Conservation (phyloP, 352 stramenopile species). For the Globisporangium solare region DNA sequence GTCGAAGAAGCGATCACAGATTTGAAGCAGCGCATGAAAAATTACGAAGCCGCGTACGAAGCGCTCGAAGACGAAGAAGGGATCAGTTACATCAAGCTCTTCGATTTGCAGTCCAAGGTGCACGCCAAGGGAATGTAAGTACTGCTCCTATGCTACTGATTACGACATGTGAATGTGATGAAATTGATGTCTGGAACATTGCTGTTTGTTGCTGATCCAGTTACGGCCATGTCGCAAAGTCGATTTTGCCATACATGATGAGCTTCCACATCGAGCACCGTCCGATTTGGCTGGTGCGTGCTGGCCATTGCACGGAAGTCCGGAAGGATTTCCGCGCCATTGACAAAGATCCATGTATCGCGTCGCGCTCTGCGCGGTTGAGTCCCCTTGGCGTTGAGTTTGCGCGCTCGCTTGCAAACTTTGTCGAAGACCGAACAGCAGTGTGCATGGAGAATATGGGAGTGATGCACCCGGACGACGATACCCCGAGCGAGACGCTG, state of each 20-base stretch:
- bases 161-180: background rate
- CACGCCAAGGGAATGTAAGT: slow-evolving; percentile 81
- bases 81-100: slow-evolving; percentile 89
- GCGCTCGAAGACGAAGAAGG: slow-evolving; percentile 81
- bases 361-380: slow-evolving; percentile 71
- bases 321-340: slow-evolving; percentile 59
- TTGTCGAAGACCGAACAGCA: slow-evolving; percentile 81
- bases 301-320: slow-evolving; percentile 82
- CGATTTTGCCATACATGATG: slow-evolving; percentile 91
- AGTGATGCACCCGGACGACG: slow-evolving; percentile 30
- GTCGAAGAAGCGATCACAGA: slow-evolving; percentile 70
- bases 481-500: slow-evolving; percentile 40
- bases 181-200: background rate
- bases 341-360: slow-evolving; percentile 68
- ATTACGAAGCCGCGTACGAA: slow-evolving; percentile 87
- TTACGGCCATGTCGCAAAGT: slow-evolving; percentile 88
- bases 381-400: slow-evolving; percentile 91
- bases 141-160: background rate
- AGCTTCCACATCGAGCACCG: slow-evolving; percentile 94
- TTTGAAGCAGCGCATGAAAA: slow-evolving; percentile 79
- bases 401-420: slow-evolving; percentile 87
- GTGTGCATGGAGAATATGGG: slow-evolving; percentile 43
- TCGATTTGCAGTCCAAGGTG: slow-evolving; percentile 85
- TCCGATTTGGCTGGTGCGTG: slow-evolving; percentile 91
- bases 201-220: slow-evolving; percentile 9